A percentile compares a stretch with the other conserved stretches of the same genome.
phyloP scores from a whole-genome alignment of 139 green algal species.

The Pedinophyceae sp. region DNA sequence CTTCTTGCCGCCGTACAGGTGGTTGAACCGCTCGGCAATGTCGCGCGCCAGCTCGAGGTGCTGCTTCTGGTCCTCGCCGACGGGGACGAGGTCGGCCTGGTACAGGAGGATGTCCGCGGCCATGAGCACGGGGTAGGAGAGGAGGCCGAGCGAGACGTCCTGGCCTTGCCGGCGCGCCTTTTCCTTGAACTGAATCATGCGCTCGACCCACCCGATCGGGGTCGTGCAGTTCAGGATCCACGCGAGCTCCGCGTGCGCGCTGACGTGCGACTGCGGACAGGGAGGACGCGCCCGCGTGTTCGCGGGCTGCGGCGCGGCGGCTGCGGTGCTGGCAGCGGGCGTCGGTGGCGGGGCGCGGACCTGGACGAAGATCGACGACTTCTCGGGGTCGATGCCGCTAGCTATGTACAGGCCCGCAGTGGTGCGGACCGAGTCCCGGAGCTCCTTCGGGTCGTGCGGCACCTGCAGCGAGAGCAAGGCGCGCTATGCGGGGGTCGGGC shows the following conservation, averaged over 20 bases:
- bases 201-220: constrained; percentile 83
- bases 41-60: constrained; percentile 44
- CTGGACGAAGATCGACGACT: constrained; percentile 4
- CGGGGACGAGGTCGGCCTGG: constrained; percentile 87
- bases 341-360: too few relatives aligned
- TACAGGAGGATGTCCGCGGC: constrained; percentile 97
- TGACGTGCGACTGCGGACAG: constrained; percentile 86
- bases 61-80: constrained; percentile 91
- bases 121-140: constrained; percentile 98
- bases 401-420: constrained; percentile 86
- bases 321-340: too few relatives aligned
- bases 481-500: neutral
- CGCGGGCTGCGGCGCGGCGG: too few relatives aligned
- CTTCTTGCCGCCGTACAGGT: constrained; percentile 70
- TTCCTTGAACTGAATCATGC: constrained; percentile 92
- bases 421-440: constrained; percentile 47
- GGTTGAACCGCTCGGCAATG: constrained; percentile 69
- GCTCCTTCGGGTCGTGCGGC: constrained; percentile 69
- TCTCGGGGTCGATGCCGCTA: constrained; percentile 69
- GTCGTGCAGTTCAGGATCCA: constrained; percentile 88
- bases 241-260: constrained; percentile 76
- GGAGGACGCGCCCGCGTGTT: too few relatives aligned
- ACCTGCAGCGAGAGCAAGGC: too few relatives aligned
- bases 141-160: constrained; percentile 76
- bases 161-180: constrained; percentile 77